phyloP scores from a whole-genome alignment of 192 early-diverging fungal genomes.

The Podila minutissima region DNA sequence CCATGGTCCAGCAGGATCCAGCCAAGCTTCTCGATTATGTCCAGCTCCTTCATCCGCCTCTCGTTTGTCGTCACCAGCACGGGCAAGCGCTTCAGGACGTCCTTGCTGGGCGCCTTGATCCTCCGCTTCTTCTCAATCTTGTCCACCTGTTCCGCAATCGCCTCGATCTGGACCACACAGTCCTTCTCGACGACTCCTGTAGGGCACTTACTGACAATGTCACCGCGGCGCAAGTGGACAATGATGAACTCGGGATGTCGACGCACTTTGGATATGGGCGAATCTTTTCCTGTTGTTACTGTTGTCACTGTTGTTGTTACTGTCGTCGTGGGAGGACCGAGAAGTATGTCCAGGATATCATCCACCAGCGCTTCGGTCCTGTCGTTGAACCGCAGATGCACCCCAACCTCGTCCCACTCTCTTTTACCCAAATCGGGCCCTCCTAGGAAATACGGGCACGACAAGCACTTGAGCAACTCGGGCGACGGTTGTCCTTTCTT shows the following conservation, averaged over 20 bases:
- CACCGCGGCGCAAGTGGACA: constrained; percentile 35
- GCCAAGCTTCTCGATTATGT: constrained; percentile 20
- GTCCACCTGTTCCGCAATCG: constrained; percentile 35
- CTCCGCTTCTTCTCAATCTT: constrained; percentile 27
- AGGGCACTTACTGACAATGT: constrained; percentile 32
- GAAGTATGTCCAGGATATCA: constrained; percentile 26
- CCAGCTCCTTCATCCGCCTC: constrained; percentile 11
- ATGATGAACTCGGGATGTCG: constrained; percentile 47
- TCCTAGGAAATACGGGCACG: constrained; percentile 29
- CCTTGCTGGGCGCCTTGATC: neutral
- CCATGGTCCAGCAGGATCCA: constrained; percentile 49
- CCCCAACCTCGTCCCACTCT: constrained; percentile 27
- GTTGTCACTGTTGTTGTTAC: no score
- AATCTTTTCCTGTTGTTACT: no score
- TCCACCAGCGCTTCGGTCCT: constrained; percentile 37
- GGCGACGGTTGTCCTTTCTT: neutral
- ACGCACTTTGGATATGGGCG: constrained; percentile 1
- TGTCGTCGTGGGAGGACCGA: constrained; percentile 4
- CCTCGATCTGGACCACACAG: constrained; percentile 45
- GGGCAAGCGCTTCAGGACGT: constrained; percentile 9
- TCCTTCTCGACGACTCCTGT: constrained; percentile 21
- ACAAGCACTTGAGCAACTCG: constrained; percentile 35
- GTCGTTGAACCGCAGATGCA: constrained; percentile 32
- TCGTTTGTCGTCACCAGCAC: constrained; percentile 46
- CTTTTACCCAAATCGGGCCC: constrained; percentile 7